Evolutionary conservation across 31 red algal genomes (phyloP), one percentile per base, ranked within the genome.

Genomic region (Endocladia muricata): DNA sequence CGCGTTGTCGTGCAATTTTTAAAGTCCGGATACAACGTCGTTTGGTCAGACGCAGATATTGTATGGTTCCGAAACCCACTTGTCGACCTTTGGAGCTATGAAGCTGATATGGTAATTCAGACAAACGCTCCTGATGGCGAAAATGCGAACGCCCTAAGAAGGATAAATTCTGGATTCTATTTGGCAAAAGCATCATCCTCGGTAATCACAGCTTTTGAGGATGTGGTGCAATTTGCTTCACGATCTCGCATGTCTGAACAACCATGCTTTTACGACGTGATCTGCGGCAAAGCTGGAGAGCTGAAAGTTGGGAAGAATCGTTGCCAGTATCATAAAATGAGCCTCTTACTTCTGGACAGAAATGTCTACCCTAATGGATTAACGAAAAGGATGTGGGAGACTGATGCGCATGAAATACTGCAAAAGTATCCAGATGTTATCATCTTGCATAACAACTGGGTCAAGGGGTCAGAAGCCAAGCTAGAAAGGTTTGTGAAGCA

Each of bases 161-260:
- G 89, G 3, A 56, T 90, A 48, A 93, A 93, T 47, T 82, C 78
- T 23, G 89, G 85, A n/a, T 93, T 93, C 48, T 93, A 93, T 65
- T 34, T 70, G 5, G 84, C 75, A 30, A 21, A 40, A 22, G 51
- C 63, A 35, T 71, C 39, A 22, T 31, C 43, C 28, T 32, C 58
- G 3, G 88, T 69, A 26, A 88, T 88, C n/a, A 31, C 34, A n/a
- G 77, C 55, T 22, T 82, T 93, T 52, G 59, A 59, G 22, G 74
- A 79, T 25, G 75, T 93, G 22, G 55, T 93, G 60, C 32, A 84
- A 17, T 88, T 72, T 55, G 89, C 74, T 43, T 48, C 77, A 30
- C 47, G 51, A 51, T 82, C 74, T 28, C 31, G 41, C 38, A 88
- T 87, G 84, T 66, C 84, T 1, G 89, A 93, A 38, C 83, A 93